These are phyloP conservation scores for Lithospermum erythrorhizon DNA, from an alignment of 257 asterid genomes.

Conservation along the genomic window DNA sequence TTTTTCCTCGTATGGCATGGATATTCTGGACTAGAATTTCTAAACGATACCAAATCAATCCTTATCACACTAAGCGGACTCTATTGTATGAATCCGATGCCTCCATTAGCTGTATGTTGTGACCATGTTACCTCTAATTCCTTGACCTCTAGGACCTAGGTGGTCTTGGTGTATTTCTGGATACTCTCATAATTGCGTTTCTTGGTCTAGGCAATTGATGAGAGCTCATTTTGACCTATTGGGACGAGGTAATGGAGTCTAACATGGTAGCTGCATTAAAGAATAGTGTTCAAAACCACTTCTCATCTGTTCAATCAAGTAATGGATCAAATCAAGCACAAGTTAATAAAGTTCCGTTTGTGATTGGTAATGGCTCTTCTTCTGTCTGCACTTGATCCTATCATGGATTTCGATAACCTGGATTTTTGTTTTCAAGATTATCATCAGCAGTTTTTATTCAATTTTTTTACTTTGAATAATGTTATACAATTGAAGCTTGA, in stretches of 20 bases:
- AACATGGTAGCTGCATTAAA: conserved; percentile 16
- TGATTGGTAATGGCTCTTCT: conserved; percentile 40
- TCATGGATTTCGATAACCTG: background rate
- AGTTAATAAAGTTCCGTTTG: conserved; percentile 47
- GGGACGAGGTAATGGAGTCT: conserved; percentile 17
- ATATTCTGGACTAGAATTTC: too few species aligned
- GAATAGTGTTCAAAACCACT: conserved; percentile 13
- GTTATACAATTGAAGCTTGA: too few species aligned
- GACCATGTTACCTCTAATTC: too few species aligned
- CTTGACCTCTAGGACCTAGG: too few species aligned
- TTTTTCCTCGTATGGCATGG: too few species aligned
- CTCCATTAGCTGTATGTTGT: too few species aligned
- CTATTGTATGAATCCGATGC: too few species aligned
- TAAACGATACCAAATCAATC: too few species aligned
- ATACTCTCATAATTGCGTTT: too few species aligned
- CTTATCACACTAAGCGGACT: too few species aligned
- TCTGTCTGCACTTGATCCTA: background rate
- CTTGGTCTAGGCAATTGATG: too few species aligned
- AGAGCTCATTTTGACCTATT: background rate
- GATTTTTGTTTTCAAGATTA: background rate
- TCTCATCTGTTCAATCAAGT: background rate
- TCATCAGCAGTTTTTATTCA: background rate
- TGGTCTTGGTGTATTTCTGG: too few species aligned
- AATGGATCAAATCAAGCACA: conserved; percentile 16
- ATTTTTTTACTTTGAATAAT: background rate